Base-by-base conservation (phyloP, 2,329 filamentous ascomycete genomes). In the Phoma sp. region DNA sequence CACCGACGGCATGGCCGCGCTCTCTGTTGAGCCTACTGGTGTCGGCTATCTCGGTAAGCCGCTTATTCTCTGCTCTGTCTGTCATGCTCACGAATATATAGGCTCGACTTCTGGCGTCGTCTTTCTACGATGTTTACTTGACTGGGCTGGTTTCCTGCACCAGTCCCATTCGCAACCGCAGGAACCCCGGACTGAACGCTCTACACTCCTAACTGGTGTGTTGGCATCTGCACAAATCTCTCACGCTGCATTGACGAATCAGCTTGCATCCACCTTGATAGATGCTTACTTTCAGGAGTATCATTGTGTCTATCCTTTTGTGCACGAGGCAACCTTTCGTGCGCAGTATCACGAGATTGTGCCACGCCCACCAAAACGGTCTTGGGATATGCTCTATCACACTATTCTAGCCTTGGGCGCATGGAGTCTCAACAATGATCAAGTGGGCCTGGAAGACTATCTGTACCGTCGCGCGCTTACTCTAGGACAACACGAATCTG, bases 121-220 rank as follows among this genome's bases (percentile, higher is more conserved):
- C 0, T 68, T 68, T 13, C 39, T 68, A 21, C 61, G 65, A 24
- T 68, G 64, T 41, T 31, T 68, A 32, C 60, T 68, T 12, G 65
- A 68, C 32, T 68, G 65, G 65, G 65, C 65, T 21, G 62, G 65
- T 1, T 68, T 68, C 25, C 35, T 68, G n/a, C 64, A 67, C 38
- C 65, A 68, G 36, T 63, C 62, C 21, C 51, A 50, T 24, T 55
- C 58, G 22, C 59, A 60, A 29, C 47, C 57, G 4, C 56, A 62
- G 12, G 36, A 43, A 43, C 57, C 43, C 6, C 40, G 15, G 22
- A 17, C 47, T 10, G 52, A 56, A 4, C 55, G 55, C 24, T 60
- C 64, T n/a, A 49, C 46, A 6, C 57, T 55, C 8, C 57, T 67
- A 12, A 55, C 51, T 24, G 57, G 57, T 6, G 53, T 62, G 3